These are phyloP conservation scores for Macrolepiota fuliginosa DNA, from an alignment of 768 basidiomycete species.

Conservation along the genomic window DNA sequence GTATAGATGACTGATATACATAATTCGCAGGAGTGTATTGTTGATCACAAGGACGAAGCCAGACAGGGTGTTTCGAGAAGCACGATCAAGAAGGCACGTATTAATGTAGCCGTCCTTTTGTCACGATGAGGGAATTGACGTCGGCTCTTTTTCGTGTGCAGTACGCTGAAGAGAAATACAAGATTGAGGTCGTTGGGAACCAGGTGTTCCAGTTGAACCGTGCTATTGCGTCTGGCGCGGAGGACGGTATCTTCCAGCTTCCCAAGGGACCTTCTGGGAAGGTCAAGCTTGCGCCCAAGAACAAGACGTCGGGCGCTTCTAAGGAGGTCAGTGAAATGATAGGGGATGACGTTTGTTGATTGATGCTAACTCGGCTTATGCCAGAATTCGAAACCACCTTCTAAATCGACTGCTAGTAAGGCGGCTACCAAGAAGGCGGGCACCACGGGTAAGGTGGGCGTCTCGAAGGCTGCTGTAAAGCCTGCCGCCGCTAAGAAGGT, in stretches of 20 bases:
- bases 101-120: not conserved
- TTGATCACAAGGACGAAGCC: constrained; percentile 57
- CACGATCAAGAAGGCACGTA: constrained; percentile 76
- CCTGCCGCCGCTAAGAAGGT: constrained; percentile 18
- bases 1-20: constrained; percentile 3
- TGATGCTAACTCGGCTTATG: constrained; percentile 8
- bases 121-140: constrained; percentile 4
- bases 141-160: constrained; percentile 27
- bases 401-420: constrained; percentile 33
- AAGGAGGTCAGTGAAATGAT: constrained; percentile 52
- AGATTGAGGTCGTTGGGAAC: constrained; percentile 63
- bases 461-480: constrained; percentile 29
- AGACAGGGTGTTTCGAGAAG: constrained; percentile 74
- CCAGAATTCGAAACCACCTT: constrained; percentile 47
- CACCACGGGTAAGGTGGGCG: constrained; percentile 28
- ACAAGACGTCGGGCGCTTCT: constrained; percentile 37
- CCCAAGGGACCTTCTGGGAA: constrained; percentile 54
- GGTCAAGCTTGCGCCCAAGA: constrained; percentile 63
- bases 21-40: constrained; percentile 65
- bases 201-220: constrained; percentile 71
- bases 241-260: constrained; percentile 36
- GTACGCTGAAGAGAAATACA: constrained; percentile 84
- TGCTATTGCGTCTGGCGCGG: constrained; percentile 70
- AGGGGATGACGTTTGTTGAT: not conserved
- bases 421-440: constrained; percentile 27